Percentiles rank a stretch among this genome's conserved stretches.
These are phyloP conservation scores for Chaetothyriales sp. DNA, from an alignment of 2,329 filamentous ascomycete genomes.

Conservation along the genomic window DNA sequence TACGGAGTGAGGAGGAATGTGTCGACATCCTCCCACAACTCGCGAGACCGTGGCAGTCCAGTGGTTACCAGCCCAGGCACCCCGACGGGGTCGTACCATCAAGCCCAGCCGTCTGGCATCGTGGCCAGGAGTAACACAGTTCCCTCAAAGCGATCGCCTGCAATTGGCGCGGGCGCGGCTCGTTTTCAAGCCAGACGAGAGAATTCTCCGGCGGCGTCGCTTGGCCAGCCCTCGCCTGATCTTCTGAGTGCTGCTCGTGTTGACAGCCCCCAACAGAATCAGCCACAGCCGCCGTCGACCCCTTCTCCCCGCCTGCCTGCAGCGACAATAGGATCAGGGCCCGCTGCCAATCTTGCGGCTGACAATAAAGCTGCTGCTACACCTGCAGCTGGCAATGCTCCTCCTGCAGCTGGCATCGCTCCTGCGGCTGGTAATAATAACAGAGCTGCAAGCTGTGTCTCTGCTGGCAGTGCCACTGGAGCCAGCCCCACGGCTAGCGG, in stretches of 20 bases:
- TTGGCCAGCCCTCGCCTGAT: slow-evolving; percentile 2
- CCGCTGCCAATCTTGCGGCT: not conserved
- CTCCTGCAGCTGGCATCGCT: too few relatives aligned
- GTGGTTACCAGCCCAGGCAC: slow-evolving; percentile 55
- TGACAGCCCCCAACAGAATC: slow-evolving; percentile 5
- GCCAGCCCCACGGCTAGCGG: too few relatives aligned
- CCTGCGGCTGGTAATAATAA: too few relatives aligned
- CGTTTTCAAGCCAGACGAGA: slow-evolving; percentile 42
- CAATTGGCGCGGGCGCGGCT: slow-evolving; percentile 46
- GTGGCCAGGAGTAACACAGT: slow-evolving; percentile 80
- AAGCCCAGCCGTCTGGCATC: slow-evolving; percentile 28
- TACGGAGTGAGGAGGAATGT: slow-evolving; percentile 72
- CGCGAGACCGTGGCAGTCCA: slow-evolving; percentile 48
- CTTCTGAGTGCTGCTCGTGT: slow-evolving; percentile 1
- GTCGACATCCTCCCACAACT: slow-evolving; percentile 81
- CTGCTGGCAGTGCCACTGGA: too few relatives aligned
- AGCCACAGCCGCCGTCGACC: slow-evolving; percentile 4
- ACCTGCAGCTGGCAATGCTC: too few relatives aligned
- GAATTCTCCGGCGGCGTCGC: slow-evolving; percentile 5
- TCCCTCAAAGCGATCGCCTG: slow-evolving; percentile 76
- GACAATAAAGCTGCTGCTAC: too few relatives aligned
- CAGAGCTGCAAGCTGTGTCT: too few relatives aligned
- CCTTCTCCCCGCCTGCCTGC: not conserved
- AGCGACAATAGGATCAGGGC: not conserved
- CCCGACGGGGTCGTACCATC: slow-evolving; percentile 30